A percentile compares a stretch with the other conserved stretches of the same genome.
Evolutionary conservation across 345 rosid genomes (phyloP).

Genomic region (Pistacia vera): DNA sequence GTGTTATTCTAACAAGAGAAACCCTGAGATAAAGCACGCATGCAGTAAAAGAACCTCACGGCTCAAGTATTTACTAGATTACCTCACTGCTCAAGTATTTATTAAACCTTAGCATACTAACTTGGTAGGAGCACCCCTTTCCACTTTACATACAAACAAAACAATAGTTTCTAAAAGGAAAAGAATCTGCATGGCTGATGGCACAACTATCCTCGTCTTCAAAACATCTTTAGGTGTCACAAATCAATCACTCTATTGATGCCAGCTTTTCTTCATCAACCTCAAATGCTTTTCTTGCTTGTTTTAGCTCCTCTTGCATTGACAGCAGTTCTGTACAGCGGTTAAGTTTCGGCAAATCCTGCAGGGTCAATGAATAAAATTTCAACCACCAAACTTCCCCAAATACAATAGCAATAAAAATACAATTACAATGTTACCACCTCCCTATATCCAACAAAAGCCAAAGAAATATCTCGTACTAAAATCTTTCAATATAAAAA

Average conservation of each 20-base stretch:
- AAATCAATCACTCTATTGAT: conserved; percentile 45
- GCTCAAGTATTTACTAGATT: no score
- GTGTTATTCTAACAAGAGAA: no score
- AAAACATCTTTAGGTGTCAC: background rate
- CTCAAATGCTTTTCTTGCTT: conserved; percentile 96
- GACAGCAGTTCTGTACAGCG: conserved; percentile 82
- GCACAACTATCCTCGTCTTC: background rate
- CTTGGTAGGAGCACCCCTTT: background rate
- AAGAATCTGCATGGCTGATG: background rate
- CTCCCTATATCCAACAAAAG: no score
- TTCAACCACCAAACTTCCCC: background rate
- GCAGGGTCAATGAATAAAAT: conserved; percentile 25
- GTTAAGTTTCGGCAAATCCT: conserved; percentile 87
- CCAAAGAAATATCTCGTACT: background rate
- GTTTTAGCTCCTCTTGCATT: conserved; percentile 99
- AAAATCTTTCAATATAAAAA: no score
- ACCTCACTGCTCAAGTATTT: no score
- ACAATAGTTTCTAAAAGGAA: background rate
- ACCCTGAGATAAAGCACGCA: no score
- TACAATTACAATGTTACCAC: background rate
- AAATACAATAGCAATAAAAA: background rate
- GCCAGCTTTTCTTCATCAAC: conserved; percentile 85
- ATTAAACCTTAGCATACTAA: background rate
- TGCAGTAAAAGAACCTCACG: no score
- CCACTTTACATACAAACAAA: background rate